Conservation (phyloP, 129 eudicot genomes). For the Sambucus nigra region DNA sequence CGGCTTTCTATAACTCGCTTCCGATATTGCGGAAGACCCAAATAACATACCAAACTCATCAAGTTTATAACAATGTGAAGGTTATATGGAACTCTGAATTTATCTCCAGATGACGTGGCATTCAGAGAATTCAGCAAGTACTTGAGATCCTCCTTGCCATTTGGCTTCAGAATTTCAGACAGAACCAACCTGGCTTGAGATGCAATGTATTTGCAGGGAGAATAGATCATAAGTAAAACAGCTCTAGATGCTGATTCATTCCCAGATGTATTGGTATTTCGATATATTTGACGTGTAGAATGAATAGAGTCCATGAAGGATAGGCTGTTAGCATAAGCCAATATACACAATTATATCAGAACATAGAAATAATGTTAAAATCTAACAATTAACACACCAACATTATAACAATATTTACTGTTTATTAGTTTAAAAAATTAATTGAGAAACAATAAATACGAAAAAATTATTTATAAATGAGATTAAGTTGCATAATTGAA, state of each 20-base stretch:
- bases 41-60: slow-evolving; percentile 52
- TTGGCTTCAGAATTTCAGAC: slow-evolving; percentile 30
- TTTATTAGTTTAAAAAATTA: background rate
- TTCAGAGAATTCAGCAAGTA: slow-evolving; percentile 35
- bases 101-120: slow-evolving; percentile 33
- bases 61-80: slow-evolving; percentile 39
- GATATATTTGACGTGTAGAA: slow-evolving; percentile 44
- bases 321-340: slow-evolving; percentile 34
- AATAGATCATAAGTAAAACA: slow-evolving; percentile 68
- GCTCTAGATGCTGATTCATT: slow-evolving; percentile 58
- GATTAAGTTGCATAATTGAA: background rate
- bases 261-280: slow-evolving; percentile 15
- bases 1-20: slow-evolving; percentile 28
- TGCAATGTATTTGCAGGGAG: slow-evolving; percentile 65
- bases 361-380: background rate
- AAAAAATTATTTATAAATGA: background rate
- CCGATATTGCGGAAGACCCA: slow-evolving; percentile 47
- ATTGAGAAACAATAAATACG: slow-evolving; percentile 1
- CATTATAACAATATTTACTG: background rate
- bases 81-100: slow-evolving; percentile 30
- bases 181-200: slow-evolving; percentile 37
- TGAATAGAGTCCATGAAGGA: slow-evolving; percentile 47
- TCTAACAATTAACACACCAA: background rate
- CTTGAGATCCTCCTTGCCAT: slow-evolving; percentile 33
- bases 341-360: slow-evolving; percentile 8